A percentile compares a stretch with the other conserved stretches of the same genome.
Conservation (phyloP, 2,329 filamentous ascomycete genomes). For the Cryphonectria carpinicola region DNA sequence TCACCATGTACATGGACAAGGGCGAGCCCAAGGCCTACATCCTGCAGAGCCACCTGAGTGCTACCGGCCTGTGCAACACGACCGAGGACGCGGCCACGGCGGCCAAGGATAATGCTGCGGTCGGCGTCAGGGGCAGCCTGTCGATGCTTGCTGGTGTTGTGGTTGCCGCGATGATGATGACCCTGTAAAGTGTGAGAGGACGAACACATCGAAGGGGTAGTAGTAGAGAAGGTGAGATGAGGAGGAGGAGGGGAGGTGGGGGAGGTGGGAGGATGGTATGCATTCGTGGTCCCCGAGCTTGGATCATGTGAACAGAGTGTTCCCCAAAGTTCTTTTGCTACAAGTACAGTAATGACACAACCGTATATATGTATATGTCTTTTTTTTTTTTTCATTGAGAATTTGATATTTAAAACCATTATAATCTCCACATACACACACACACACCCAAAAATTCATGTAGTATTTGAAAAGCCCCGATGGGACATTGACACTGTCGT, state of each 20-base stretch:
- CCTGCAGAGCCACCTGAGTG: constrained; percentile 23
- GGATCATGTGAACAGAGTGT: background rate
- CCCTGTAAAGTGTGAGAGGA: constrained; percentile 14
- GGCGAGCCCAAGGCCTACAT: constrained; percentile 29
- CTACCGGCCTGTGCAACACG: constrained; percentile 23
- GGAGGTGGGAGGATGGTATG: background rate
- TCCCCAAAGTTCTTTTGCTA: background rate
- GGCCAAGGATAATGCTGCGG: constrained; percentile 18
- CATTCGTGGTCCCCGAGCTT: background rate
- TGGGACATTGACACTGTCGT: background rate
- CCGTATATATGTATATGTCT: background rate
- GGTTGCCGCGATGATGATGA: constrained; percentile 21
- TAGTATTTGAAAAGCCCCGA: background rate
- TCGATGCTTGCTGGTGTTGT: constrained; percentile 14
- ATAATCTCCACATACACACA: background rate
- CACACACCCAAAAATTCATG: background rate
- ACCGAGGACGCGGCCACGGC: constrained; percentile 24
- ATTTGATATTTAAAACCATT: background rate
- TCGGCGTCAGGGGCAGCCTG: constrained; percentile 19
- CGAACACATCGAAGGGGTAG: too few relatives aligned
- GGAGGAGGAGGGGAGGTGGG: too few relatives aligned
- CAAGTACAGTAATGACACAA: background rate
- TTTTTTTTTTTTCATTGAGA: background rate
- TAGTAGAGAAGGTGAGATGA: background rate
- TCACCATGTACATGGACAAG: constrained; percentile 28